Base-by-base conservation (phyloP, 768 basidiomycete species). In the Panaeolus papilionaceus region DNA sequence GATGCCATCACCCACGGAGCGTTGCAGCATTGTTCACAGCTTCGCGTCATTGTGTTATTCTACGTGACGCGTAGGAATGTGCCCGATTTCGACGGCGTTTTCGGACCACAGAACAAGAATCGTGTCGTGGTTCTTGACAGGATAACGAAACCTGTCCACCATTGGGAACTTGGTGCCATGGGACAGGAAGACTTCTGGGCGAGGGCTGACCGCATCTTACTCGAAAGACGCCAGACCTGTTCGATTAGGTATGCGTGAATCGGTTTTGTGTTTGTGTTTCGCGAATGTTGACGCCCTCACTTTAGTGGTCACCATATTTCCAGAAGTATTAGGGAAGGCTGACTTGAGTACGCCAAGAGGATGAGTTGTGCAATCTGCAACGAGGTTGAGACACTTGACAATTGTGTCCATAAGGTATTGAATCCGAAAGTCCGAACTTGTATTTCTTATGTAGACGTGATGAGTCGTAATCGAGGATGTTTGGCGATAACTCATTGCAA, bases 161-260 rank as follows among this genome's bases (percentile, higher is more conserved):
- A 58, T 16, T 58, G 54, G 54, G 54, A 58, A 33, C 33, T 5
- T 4, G 54, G 54, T 33, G 54, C 54, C 14, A 9, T 58, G 28
- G 54, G 54, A 33, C 26, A 58, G 4, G 54, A 58, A 28, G 54
- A 58, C 20, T 58, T 58, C n/a, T 58, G 54, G 54, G 54, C 28
- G 11, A 6, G 11, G 14, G 54, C 54, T 12, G 54, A 58, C 14
- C 54, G 54, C 14, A 37, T 58, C 1, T 33, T 58, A 28, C 26
- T 33, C 10, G 28, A 58, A 58, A 16, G 54, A 28, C 12, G 28
- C 14, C 54, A 37, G 28, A 58, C 7, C 5, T 58, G 28, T 58
- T 5, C 11, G 33, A 23, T 58, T 4, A 37, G 54, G 54, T 58
- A 16, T 12, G 54, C 33, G 14, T 11, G 5, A 28, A 4, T 16